Base-by-base conservation (phyloP, 1,284 basidiomycete genomes). In the Gomphus bonarii region DNA sequence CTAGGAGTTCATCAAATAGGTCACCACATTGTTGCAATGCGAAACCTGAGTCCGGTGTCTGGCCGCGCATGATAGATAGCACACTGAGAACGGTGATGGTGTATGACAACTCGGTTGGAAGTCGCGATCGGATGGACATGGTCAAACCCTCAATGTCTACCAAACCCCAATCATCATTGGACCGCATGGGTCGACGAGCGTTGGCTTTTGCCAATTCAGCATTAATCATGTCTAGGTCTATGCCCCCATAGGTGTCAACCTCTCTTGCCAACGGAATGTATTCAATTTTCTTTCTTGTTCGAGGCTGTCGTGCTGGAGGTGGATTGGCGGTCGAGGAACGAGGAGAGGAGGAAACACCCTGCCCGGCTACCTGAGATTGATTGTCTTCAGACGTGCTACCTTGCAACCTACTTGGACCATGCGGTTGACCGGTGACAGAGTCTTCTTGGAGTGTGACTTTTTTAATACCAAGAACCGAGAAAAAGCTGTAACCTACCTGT, bases 81-180 rank as follows among this genome's bases (percentile, higher is more conserved):
- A 97, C 76, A n/a, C 85, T 85, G 62, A 98, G 76, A 1, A 91
- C 91, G 28, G 93, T 93, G 63, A 99, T 73, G 3, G 89, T 91
- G 68, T 95, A 98, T 3, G 91, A 85, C 46, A 97, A 73, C 67
- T 99, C 95, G 46, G 79, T 77, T 3, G 85, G 80, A 43, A 98
- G 72, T 40, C 95, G 77, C 36, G 91, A 95, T 40, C 93, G 85
- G 53, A 99, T 71, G 33, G 91, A 91, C 85, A 99, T 86, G 40
- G 85, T 86, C 54, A 99, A 75, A 8, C 83, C 84, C 66, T 95
- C 91, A 54, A 98, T 84, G 64, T 98, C 94, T 54, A 99, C 84
- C 10, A 77, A 77, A 18, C 91, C 91, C 80, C 85, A 91, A 62
- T 88, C 92, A 66, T 80, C 84, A 66, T 87, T 79, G 56, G 82